These are phyloP conservation scores for Entomortierella chlamydospora DNA, from an alignment of 192 early-diverging fungal species.

Conservation along the genomic window DNA sequence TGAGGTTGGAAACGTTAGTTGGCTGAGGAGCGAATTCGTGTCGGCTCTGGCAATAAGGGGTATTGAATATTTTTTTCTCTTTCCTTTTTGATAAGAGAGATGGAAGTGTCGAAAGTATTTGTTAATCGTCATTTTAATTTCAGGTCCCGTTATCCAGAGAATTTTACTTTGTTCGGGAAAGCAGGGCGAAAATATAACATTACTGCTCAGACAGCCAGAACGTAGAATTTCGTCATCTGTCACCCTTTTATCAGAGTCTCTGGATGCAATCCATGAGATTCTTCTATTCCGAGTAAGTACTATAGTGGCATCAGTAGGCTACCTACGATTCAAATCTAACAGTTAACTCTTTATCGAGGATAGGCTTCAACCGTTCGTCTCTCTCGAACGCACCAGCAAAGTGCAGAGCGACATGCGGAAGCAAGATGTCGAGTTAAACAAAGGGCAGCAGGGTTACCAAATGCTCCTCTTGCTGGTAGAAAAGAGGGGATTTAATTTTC, in stretches of 20 bases:
- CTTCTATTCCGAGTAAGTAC: background rate
- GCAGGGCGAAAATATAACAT: background rate
- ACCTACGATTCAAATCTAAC: too few relatives aligned
- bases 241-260: background rate
- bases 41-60: background rate
- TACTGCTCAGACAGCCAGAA: background rate
- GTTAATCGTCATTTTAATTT: background rate
- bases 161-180: background rate
- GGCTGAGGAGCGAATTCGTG: background rate
- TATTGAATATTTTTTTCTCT: background rate
- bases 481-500: too few relatives aligned
- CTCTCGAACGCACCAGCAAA: too few relatives aligned
- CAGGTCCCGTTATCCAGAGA: background rate
- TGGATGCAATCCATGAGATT: background rate
- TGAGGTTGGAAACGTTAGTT: background rate
- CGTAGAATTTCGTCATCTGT: background rate
- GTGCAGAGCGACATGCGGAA: too few relatives aligned
- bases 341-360: too few relatives aligned
- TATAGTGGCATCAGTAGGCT: too few relatives aligned
- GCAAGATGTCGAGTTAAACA: too few relatives aligned
- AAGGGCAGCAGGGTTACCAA: too few relatives aligned
- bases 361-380: too few relatives aligned
- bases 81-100: background rate
- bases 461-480: too few relatives aligned
- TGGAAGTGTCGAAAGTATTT: background rate